These are phyloP conservation scores for Echites panduratus DNA, from an alignment of 257 asterid species.

Conservation along the genomic window DNA sequence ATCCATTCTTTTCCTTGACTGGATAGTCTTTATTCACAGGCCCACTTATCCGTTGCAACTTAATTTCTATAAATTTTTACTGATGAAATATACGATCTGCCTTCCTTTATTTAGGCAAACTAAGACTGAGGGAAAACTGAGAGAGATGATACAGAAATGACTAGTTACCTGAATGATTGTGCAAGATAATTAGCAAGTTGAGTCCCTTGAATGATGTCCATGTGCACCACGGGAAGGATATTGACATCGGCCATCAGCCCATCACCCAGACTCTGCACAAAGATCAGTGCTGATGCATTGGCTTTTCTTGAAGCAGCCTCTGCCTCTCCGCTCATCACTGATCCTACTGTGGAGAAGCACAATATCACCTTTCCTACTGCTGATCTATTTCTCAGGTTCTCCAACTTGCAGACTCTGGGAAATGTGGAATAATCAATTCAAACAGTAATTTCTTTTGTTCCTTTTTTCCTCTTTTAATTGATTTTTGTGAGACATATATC, in stretches of 20 bases:
- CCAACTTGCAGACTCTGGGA: slow-evolving; percentile 27
- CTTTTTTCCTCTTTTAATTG: not conserved
- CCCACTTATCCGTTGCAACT: no score
- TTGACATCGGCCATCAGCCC: slow-evolving; percentile 35
- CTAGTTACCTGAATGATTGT: slow-evolving; percentile 18
- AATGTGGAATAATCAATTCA: not conserved
- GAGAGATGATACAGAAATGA: not conserved
- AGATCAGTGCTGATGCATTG: slow-evolving; percentile 42
- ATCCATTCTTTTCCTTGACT: no score
- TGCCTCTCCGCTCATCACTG: slow-evolving; percentile 24
- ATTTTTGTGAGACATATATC: not conserved
- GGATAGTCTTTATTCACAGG: no score
- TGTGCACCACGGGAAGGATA: slow-evolving; percentile 40
- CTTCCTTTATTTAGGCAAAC: not conserved
- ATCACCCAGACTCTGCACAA: slow-evolving; percentile 39
- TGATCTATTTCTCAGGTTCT: slow-evolving; percentile 22
- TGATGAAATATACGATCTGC: no score
- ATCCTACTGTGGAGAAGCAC: slow-evolving; percentile 39
- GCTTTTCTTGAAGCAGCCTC: slow-evolving; percentile 30
- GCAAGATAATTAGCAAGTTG: slow-evolving; percentile 22
- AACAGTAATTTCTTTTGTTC: not conserved
- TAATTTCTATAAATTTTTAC: no score
- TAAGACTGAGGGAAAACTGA: not conserved
- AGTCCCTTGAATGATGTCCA: slow-evolving; percentile 45
- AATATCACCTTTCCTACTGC: slow-evolving; percentile 34